Percentiles rank a stretch among this genome's conserved stretches.
phyloP scores from a whole-genome alignment of 2,329 filamentous ascomycete species.

The Phialemonium atrogriseum region DNA sequence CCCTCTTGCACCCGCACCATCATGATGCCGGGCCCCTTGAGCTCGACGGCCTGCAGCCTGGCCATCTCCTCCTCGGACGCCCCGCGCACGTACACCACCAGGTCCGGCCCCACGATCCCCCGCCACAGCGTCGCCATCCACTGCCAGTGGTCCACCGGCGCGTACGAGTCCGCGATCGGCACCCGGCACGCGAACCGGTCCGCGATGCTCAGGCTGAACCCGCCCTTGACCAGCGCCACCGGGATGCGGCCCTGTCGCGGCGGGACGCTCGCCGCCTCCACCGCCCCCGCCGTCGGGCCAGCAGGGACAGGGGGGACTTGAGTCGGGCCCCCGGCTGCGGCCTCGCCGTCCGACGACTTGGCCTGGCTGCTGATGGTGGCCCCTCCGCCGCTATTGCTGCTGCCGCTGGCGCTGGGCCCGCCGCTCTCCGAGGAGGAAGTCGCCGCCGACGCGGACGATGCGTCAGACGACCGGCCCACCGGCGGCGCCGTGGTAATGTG shows the following conservation, averaged over 20 bases:
- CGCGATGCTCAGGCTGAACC: conserved; percentile 72
- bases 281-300: too few relatives aligned
- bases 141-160: conserved; percentile 87
- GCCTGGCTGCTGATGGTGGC: too few relatives aligned
- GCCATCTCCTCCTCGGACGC: conserved; percentile 24
- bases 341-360: too few relatives aligned
- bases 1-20: conserved; percentile 39
- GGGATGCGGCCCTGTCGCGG: conserved; percentile 45
- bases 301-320: too few relatives aligned
- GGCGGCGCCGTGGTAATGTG: conserved; percentile 31
- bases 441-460: conserved; percentile 4
- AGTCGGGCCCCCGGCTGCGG: too few relatives aligned
- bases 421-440: background rate
- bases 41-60: conserved; percentile 41
- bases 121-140: conserved; percentile 96
- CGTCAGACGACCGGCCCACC: conserved; percentile 1
- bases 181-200: conserved; percentile 67
- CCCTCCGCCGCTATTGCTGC: background rate
- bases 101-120: conserved; percentile 72
- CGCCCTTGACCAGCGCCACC: conserved; percentile 65
- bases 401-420: background rate
- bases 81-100: conserved; percentile 58
- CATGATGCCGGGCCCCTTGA: conserved; percentile 45
- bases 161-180: conserved; percentile 69
- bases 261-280: too few relatives aligned